Evolutionary conservation across 2,329 filamentous ascomycete genomes (phyloP).

Genomic region (Hypoxylon sp.): DNA sequence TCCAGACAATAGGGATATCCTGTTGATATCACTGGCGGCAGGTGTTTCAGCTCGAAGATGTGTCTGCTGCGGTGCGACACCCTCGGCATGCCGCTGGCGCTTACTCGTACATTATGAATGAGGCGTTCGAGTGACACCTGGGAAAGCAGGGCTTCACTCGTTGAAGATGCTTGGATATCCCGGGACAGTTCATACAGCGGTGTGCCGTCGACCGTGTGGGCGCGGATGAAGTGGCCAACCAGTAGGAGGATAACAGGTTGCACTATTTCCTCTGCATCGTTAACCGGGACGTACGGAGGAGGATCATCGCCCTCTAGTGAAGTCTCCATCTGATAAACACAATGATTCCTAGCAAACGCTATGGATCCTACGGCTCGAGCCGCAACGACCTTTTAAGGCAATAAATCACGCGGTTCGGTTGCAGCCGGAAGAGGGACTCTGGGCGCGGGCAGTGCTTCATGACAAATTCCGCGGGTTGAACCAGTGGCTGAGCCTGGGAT

Average conservation of each 20-base stretch:
- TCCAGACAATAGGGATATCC: constrained; percentile 47
- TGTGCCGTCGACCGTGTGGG: constrained; percentile 42
- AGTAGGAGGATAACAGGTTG: constrained; percentile 50
- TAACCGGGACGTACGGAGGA: constrained; percentile 36
- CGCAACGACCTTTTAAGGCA: constrained; percentile 14
- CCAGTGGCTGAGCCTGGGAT: not conserved
- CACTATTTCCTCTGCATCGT: constrained; percentile 42
- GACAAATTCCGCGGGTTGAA: constrained; percentile 10
- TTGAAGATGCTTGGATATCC: constrained; percentile 42
- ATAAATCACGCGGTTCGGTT: constrained; percentile 19
- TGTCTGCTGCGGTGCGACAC: constrained; percentile 38
- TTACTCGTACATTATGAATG: constrained; percentile 39
- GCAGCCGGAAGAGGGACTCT: constrained; percentile 15
- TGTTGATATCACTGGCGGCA: constrained; percentile 45
- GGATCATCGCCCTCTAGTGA: constrained; percentile 24
- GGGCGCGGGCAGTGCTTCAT: constrained; percentile 1
- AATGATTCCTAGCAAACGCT: constrained; percentile 1
- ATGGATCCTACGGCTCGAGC: constrained; percentile 6
- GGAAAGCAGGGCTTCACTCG: constrained; percentile 38
- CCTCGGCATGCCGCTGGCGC: constrained; percentile 36
- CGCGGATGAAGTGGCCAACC: constrained; percentile 46
- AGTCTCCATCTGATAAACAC: constrained; percentile 16
- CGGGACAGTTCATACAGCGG: constrained; percentile 50
- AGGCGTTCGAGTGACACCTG: constrained; percentile 48
- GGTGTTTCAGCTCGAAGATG: constrained; percentile 48